Percentiles rank a stretch among this genome's conserved stretches.
These are phyloP conservation scores for Sclerotinia spermophila DNA, from an alignment of 2,329 filamentous ascomycete species.

Conservation along the genomic window DNA sequence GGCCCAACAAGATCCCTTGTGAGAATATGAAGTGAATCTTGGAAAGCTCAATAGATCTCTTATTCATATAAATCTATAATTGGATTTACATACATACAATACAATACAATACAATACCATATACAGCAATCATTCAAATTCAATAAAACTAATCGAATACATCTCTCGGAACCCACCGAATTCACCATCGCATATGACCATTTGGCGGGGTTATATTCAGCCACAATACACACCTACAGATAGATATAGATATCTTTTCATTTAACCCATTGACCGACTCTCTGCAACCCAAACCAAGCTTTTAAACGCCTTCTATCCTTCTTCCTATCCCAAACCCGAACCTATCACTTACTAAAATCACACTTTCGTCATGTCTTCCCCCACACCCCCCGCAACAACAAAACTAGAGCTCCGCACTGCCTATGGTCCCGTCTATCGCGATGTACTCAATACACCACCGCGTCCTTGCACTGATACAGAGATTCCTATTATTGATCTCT, in stretches of 20 bases:
- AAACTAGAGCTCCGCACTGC: constrained; percentile 45
- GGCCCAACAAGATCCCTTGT: neutral
- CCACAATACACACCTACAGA: neutral
- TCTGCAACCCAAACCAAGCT: neutral
- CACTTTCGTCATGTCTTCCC: neutral
- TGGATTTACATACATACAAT: neutral
- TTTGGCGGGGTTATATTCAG: constrained; percentile 4
- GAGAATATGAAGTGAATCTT: neutral
- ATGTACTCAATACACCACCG: constrained; percentile 42
- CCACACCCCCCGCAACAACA: constrained; percentile 32
- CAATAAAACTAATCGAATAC: neutral
- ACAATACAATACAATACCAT: too few relatives aligned
- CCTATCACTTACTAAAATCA: neutral
- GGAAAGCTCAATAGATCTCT: neutral
- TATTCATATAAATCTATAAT: neutral
- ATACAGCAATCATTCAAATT: neutral
- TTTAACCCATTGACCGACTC: neutral
- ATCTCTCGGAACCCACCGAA: neutral
- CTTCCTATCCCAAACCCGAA: neutral
- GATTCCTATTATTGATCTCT: constrained; percentile 47
- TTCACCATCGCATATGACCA: neutral
- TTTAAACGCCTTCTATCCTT: neutral
- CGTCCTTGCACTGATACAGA: constrained; percentile 42
- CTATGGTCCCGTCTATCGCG: constrained; percentile 44
- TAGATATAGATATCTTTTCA: too few relatives aligned